These are phyloP conservation scores for Suillus sp. DNA, from an alignment of 768 basidiomycete species.

Conservation along the genomic window DNA sequence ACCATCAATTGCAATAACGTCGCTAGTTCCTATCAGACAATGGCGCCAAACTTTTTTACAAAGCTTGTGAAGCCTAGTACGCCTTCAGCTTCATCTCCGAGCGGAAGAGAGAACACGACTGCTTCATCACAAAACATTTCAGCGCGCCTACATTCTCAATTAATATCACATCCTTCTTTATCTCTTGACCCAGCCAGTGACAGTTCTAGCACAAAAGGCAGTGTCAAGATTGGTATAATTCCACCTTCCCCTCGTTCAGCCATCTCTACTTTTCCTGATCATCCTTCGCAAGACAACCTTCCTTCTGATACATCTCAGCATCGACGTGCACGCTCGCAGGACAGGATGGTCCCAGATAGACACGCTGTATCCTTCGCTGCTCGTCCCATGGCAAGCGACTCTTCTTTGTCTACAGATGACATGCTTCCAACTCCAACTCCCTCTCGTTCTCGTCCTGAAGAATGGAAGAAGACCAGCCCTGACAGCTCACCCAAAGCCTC, in stretches of 20 bases:
- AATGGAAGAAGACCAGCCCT: slow-evolving; percentile 21
- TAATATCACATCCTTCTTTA: slow-evolving; percentile 17
- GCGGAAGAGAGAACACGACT: neutral
- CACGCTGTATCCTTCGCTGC: slow-evolving; percentile 38
- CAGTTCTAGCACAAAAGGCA: slow-evolving; percentile 20
- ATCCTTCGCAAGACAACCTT: slow-evolving; percentile 21
- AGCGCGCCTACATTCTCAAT: slow-evolving; percentile 16
- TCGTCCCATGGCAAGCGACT: slow-evolving; percentile 28
- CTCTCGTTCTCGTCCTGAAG: slow-evolving; percentile 18
- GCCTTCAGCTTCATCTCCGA: slow-evolving; percentile 11
- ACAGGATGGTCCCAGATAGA: slow-evolving; percentile 31
- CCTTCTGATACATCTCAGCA: slow-evolving; percentile 25
- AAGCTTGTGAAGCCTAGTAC: slow-evolving; percentile 32
- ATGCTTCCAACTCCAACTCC: slow-evolving; percentile 32
- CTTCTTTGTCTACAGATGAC: slow-evolving; percentile 24
- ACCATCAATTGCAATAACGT: slow-evolving; percentile 1
- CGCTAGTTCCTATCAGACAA: slow-evolving; percentile 9
- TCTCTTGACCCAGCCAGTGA: slow-evolving; percentile 11
- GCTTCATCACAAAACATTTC: neutral
- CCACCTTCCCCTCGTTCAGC: slow-evolving; percentile 31
- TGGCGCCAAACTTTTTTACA: slow-evolving; percentile 34
- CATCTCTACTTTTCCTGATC: slow-evolving; percentile 10
- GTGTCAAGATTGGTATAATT: slow-evolving; percentile 34
- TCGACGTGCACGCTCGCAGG: slow-evolving; percentile 34
- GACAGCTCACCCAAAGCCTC: slow-evolving; percentile 15